Conservation (phyloP, 192 early-diverging fungal genomes). For the Dissophora globulifera region DNA sequence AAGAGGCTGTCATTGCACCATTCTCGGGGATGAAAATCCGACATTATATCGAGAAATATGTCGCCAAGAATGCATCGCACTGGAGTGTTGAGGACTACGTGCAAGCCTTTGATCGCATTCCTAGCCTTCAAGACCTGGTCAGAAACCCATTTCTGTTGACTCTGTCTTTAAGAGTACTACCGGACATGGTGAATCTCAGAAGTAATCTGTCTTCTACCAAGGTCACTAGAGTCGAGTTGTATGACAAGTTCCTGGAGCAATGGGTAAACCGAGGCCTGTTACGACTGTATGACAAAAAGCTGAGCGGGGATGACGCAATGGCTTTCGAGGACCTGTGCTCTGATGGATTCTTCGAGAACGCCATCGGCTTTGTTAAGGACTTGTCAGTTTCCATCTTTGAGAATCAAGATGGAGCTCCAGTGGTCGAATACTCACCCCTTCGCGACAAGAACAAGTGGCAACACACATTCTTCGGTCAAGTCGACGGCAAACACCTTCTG, state of each 20-base stretch:
- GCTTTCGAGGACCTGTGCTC: neutral
- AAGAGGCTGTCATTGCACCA: slow-evolving; percentile 8
- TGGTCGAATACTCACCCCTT: slow-evolving; percentile 1
- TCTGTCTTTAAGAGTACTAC: slow-evolving; percentile 11
- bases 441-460: slow-evolving; percentile 8
- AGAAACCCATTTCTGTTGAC: slow-evolving; percentile 15
- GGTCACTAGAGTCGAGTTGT: slow-evolving; percentile 3
- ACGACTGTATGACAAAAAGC: neutral
- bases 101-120: neutral
- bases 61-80: neutral
- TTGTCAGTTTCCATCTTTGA: slow-evolving; percentile 18
- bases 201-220: neutral
- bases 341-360: slow-evolving; percentile 15
- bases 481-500: slow-evolving; percentile 7
- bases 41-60: slow-evolving; percentile 13
- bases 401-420: slow-evolving; percentile 17
- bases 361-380: slow-evolving; percentile 16
- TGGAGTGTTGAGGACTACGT: neutral
- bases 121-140: slow-evolving; percentile 4
- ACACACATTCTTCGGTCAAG: slow-evolving; percentile 1
- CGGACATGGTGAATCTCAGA: neutral
- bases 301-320: neutral
- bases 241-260: slow-evolving; percentile 6
- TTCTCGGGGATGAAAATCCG: neutral
- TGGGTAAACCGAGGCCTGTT: neutral